A percentile compares a stretch with the other conserved stretches of the same genome.
Evolutionary conservation across 441 rosid genomes (phyloP).

Genomic region (Eutrema salsugineum): DNA sequence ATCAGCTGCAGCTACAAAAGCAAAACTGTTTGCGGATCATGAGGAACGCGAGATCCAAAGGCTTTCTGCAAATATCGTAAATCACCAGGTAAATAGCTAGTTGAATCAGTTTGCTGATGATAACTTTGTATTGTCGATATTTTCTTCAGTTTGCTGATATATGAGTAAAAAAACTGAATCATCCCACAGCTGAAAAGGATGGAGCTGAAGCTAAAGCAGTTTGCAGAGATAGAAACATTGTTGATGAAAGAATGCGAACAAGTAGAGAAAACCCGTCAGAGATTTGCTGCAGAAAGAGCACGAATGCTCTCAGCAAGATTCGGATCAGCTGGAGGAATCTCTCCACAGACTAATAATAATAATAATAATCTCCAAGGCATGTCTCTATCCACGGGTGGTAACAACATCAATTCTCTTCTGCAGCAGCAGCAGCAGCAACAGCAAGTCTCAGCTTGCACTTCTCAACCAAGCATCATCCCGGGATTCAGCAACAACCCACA

Average conservation of each 20-base stretch:
- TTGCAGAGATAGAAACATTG: slow-evolving; percentile 90
- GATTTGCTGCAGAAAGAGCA: slow-evolving; percentile 69
- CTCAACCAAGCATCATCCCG: slow-evolving; percentile 58
- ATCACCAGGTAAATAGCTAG: slow-evolving; percentile 66
- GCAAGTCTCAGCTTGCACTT: slow-evolving; percentile 40
- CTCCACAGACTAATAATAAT: slow-evolving; percentile 40
- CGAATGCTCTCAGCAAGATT: slow-evolving; percentile 62
- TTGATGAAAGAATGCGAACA: slow-evolving; percentile 96
- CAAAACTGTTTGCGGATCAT: slow-evolving; percentile 95
- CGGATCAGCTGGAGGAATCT: slow-evolving; percentile 46
- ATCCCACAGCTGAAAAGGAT: slow-evolving; percentile 72
- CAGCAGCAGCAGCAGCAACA: slow-evolving; percentile 40
- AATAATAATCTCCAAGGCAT: slow-evolving; percentile 40
- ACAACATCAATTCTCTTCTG: slow-evolving; percentile 31
- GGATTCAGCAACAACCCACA: slow-evolving; percentile 57
- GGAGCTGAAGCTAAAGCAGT: slow-evolving; percentile 96
- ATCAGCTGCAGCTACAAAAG: slow-evolving; percentile 91
- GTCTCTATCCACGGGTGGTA: slow-evolving; percentile 55
- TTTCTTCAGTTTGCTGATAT: background rate
- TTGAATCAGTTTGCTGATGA: background rate
- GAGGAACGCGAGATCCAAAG: slow-evolving; percentile 98
- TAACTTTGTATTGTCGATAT: background rate
- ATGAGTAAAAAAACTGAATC: background rate
- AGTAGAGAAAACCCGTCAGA: slow-evolving; percentile 88
- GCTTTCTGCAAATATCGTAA: slow-evolving; percentile 86